These are phyloP conservation scores for Hygrocybe coccinea DNA, from an alignment of 768 basidiomycete species.

Conservation along the genomic window DNA sequence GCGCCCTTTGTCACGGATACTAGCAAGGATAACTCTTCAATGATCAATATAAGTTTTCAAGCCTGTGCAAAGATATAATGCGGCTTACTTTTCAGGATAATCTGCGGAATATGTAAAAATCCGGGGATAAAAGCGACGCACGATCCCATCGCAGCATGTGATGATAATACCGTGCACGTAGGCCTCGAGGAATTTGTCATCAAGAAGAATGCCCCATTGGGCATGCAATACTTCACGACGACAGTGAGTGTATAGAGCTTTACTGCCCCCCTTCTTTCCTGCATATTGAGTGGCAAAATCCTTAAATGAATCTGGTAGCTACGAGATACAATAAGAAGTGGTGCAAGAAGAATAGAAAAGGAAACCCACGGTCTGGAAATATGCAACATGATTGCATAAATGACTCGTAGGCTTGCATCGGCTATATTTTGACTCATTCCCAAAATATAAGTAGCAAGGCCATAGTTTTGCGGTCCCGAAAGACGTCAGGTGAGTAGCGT, in stretches of 20 bases:
- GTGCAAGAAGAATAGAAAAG: not conserved
- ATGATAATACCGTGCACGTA: slow-evolving; percentile 33
- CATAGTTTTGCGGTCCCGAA: slow-evolving; percentile 12
- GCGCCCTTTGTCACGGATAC: slow-evolving; percentile 34
- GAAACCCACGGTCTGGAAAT: slow-evolving; percentile 7
- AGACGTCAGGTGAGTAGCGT: slow-evolving; percentile 12
- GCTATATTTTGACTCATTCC: slow-evolving; percentile 13
- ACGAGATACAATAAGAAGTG: not conserved
- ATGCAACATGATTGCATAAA: slow-evolving; percentile 7
- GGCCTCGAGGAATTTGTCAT: slow-evolving; percentile 30
- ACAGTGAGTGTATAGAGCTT: slow-evolving; percentile 3
- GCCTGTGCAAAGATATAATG: not conserved
- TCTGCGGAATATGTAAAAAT: slow-evolving; percentile 36
- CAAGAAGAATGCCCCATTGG: slow-evolving; percentile 16
- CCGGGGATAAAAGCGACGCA: slow-evolving; percentile 28
- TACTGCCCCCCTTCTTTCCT: not conserved
- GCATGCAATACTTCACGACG: slow-evolving; percentile 5
- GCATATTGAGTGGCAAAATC: not conserved
- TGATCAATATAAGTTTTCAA: not conserved
- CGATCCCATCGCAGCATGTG: slow-evolving; percentile 26
- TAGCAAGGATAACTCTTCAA: slow-evolving; percentile 28
- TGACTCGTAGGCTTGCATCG: not conserved
- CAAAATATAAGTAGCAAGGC: slow-evolving; percentile 13
- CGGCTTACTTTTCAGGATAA: slow-evolving; percentile 39
- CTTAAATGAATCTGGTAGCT: slow-evolving; percentile 1